A percentile compares a stretch with the other conserved stretches of the same genome.
These are phyloP conservation scores for Leccinum ochraceum DNA, from an alignment of 768 basidiomycete genomes.

Conservation along the genomic window DNA sequence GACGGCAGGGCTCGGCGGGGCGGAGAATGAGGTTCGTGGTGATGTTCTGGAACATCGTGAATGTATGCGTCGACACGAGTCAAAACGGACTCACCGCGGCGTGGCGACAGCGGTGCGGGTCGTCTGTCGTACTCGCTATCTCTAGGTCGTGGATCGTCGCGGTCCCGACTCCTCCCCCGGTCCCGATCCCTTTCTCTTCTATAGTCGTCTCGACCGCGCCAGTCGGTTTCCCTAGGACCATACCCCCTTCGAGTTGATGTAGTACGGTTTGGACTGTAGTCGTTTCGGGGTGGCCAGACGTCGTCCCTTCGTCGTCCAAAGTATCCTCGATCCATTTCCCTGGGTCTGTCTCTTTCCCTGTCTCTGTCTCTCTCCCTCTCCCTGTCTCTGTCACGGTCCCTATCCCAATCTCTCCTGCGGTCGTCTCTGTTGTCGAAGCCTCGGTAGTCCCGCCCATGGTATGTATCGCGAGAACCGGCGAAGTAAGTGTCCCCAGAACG, in stretches of 20 bases:
- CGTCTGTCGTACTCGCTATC: constrained; percentile 27
- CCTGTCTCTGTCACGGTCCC: constrained; percentile 24
- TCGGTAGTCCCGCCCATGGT: constrained; percentile 24
- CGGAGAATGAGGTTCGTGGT: constrained; percentile 8
- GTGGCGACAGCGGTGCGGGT: constrained; percentile 22
- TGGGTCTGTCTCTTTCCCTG: constrained; percentile 16
- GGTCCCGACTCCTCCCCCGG: constrained; percentile 25
- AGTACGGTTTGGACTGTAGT: constrained; percentile 22
- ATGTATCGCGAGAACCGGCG: constrained; percentile 17
- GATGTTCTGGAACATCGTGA: constrained; percentile 17
- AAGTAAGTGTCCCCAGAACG: constrained; percentile 22
- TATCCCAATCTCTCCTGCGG: constrained; percentile 27
- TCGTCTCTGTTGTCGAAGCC: constrained; percentile 24
- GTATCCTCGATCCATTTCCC: constrained; percentile 20
- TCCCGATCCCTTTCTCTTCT: constrained; percentile 19
- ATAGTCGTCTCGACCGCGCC: constrained; percentile 26
- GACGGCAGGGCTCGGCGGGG: constrained; percentile 19
- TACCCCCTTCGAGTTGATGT: constrained; percentile 17
- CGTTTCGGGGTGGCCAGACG: constrained; percentile 15
- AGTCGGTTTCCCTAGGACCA: constrained; percentile 15
- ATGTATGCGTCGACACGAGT: neutral
- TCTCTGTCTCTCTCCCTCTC: constrained; percentile 16
- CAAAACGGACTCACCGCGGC: constrained; percentile 23
- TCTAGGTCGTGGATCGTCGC: constrained; percentile 19
- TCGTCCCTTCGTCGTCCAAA: constrained; percentile 21